Base-by-base conservation (phyloP, 2,329 filamentous ascomycete genomes). In the Phialophora verrucosa region DNA sequence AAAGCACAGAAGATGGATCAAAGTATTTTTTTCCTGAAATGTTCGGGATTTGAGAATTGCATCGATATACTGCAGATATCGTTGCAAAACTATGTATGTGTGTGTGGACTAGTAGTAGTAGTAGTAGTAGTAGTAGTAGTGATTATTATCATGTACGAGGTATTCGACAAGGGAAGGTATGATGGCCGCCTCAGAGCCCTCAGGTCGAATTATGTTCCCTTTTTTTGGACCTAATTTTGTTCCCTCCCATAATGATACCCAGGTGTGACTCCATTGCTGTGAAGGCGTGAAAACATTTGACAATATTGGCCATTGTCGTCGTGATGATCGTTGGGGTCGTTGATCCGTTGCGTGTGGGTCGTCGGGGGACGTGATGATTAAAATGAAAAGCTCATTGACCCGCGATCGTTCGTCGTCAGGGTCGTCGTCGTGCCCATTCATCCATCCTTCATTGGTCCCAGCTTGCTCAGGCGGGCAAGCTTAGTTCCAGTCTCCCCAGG, bases 401-500 rank as follows among this genome's bases (percentile, higher is more conserved):
- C 17, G 38, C 7, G 38, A 1, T 42, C 38, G 11, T 42, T 44
- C 38, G 38, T 44, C 17, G 17, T 42, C 23, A 25, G 23, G 2
- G 23, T n/a, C 38, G 17, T 17, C 38, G 17, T n/a, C 38, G 38
- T 44, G 38, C 38, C 38, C 38, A 35, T 35, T 12, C 38, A n/a
- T 44, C 17, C 38, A 42, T 44, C 31, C 31, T 31, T 31, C 31
- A 31, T 10, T 31, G 31, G 31, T 31, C 17, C 38, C 38, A 4
- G 32, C 38, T n/a, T 44, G 38, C 38, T n/a, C 17, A n/a, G 31
- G 31, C 31, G 17, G 17, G 17, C 38, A 44, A 44, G 38, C 38
- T 44, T 44, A 29, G 49, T 23, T 51, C 20, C 25, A 51, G 20
- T 51, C 49, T 14, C 49, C 49, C 49, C 49, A 51, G 32, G 59